These are phyloP conservation scores for Solanum pinnatisectum DNA, from an alignment of 257 asterid species.

Conservation along the genomic window DNA sequence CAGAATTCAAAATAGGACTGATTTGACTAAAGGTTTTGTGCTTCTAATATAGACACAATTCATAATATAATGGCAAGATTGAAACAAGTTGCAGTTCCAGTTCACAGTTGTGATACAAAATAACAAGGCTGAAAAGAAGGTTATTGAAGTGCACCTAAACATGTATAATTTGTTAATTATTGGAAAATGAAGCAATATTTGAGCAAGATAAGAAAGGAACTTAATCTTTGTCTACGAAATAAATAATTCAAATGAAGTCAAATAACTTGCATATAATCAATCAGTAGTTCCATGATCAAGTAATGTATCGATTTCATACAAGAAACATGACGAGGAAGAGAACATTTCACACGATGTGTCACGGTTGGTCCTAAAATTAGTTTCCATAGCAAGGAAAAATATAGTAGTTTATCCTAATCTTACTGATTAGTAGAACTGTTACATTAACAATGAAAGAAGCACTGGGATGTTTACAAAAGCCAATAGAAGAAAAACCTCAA, in stretches of 20 bases:
- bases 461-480: background rate
- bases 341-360: background rate
- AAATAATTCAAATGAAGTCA: background rate
- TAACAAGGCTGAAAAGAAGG: background rate
- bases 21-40: background rate
- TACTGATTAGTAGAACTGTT: background rate
- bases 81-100: background rate
- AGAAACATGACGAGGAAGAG: background rate
- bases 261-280: background rate
- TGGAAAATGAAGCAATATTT: background rate
- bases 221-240: background rate
- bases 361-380: background rate
- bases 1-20: background rate
- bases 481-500: constrained; percentile 40
- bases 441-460: background rate
- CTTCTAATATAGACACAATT: background rate
- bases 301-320: background rate
- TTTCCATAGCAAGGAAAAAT: background rate
- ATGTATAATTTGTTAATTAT: background rate
- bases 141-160: background rate
- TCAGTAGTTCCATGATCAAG: background rate
- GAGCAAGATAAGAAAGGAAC: background rate
- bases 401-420: background rate
- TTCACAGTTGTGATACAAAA: background rate
- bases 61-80: background rate